Evolutionary conservation across 345 rosid genomes (phyloP).

Genomic region (Salix viminalis): DNA sequence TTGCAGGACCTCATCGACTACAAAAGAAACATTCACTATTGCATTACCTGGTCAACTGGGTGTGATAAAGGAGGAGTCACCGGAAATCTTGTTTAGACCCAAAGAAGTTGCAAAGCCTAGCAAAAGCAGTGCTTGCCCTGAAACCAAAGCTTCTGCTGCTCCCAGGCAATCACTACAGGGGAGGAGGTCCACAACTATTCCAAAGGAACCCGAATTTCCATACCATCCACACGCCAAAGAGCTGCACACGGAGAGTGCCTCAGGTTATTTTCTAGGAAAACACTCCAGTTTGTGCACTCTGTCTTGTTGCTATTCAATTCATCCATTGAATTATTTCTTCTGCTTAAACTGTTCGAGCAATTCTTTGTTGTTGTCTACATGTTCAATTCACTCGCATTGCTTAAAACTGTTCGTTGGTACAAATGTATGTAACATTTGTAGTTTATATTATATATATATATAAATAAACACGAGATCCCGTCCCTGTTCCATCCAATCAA

Average conservation of each 20-base stretch:
- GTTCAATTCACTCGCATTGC: too few relatives aligned
- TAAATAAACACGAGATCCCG: background rate
- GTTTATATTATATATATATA: too few relatives aligned
- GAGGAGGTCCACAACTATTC: conserved; percentile 44
- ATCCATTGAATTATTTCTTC: conserved; percentile 34
- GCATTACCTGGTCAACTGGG: conserved; percentile 23
- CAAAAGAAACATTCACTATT: conserved; percentile 22
- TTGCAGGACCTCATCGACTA: conserved; percentile 39
- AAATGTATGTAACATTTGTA: too few relatives aligned
- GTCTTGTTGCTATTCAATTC: background rate
- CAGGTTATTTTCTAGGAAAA: background rate
- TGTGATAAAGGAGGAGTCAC: conserved; percentile 28
- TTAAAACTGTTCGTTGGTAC: too few relatives aligned
- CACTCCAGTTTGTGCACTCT: background rate
- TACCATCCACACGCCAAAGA: conserved; percentile 55
- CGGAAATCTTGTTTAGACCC: conserved; percentile 13
- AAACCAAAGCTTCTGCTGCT: conserved; percentile 26
- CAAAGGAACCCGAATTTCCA: conserved; percentile 70
- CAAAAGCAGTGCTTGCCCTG: conserved; percentile 16
- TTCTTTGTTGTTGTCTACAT: background rate
- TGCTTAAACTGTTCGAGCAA: background rate
- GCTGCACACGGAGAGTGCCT: conserved; percentile 50
- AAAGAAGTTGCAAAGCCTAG: conserved; percentile 28
- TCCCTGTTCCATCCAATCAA: background rate
- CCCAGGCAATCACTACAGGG: conserved; percentile 26